Conservation (phyloP, 2,329 filamentous ascomycete genomes). For the Incumbomyces lentus region DNA sequence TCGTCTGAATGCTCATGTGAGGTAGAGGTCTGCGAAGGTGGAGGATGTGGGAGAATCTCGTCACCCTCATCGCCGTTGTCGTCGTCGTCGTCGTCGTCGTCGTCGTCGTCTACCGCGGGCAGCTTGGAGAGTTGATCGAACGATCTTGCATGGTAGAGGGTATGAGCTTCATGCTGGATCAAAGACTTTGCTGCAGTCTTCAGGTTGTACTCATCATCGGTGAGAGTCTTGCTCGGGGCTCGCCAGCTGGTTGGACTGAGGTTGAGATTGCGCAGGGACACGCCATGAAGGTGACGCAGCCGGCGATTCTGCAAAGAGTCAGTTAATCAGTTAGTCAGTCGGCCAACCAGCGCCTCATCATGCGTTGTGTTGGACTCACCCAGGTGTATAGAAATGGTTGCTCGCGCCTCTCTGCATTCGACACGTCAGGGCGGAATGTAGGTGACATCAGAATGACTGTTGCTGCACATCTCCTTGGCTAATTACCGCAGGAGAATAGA, state of each 20-base stretch:
- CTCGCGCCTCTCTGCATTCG: constrained; percentile 16
- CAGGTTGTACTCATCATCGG: constrained; percentile 60
- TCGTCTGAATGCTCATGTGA: constrained; percentile 17
- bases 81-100: background rate
- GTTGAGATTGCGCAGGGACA: constrained; percentile 76
- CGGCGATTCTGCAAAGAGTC: constrained; percentile 58
- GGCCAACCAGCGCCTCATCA: background rate
- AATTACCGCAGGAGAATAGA: background rate
- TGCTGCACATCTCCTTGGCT: constrained; percentile 4
- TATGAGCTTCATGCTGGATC: constrained; percentile 39
- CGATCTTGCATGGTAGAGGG: constrained; percentile 48
- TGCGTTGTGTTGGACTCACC: constrained; percentile 28
- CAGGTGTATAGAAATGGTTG: constrained; percentile 43
- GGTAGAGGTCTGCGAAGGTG: constrained; percentile 11
- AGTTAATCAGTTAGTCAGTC: background rate
- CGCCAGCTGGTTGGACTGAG: constrained; percentile 48
- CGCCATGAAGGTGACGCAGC: constrained; percentile 74
- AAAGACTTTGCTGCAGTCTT: constrained; percentile 59
- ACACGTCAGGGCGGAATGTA: background rate
- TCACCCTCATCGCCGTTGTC: too few species aligned
- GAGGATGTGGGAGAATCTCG: too few species aligned
- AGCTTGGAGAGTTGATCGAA: constrained; percentile 42
- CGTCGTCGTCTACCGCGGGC: background rate
- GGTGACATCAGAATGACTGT: constrained; percentile 1
- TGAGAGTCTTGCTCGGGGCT: constrained; percentile 52